A percentile compares a stretch with the other conserved stretches of the same genome.
Conservation (phyloP, 163 green algal species). For the Scenedesmus sp. region DNA sequence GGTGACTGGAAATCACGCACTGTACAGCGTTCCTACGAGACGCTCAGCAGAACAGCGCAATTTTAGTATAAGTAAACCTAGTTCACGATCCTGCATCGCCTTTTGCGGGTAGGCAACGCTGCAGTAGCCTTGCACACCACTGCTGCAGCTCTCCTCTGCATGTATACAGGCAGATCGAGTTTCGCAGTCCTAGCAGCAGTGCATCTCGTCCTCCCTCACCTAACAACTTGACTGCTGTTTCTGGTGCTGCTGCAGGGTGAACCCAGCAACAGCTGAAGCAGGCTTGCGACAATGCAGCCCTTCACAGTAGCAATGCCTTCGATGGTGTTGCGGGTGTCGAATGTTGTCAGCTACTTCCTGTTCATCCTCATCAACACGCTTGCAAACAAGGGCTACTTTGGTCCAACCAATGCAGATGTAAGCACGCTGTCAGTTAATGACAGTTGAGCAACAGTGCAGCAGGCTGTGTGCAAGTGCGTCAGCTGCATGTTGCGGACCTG, state of each 20-base stretch:
- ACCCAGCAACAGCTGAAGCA: neutral
- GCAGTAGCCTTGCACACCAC: neutral
- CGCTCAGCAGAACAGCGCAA: neutral
- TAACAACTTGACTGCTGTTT: neutral
- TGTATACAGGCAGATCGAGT: neutral
- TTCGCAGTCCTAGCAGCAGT: neutral
- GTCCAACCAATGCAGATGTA: conserved; percentile 65
- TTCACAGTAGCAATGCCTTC: conserved; percentile 37
- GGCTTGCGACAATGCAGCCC: neutral
- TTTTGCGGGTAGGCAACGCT: neutral
- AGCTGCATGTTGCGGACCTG: neutral
- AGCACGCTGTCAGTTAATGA: neutral
- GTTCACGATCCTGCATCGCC: neutral
- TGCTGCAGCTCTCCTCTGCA: neutral
- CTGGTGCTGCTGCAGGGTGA: neutral
- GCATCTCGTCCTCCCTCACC: neutral
- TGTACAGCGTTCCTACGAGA: neutral
- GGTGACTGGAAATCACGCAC: neutral
- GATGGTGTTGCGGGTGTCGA: conserved; percentile 51
- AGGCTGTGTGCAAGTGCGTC: neutral
- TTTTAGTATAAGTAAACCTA: neutral
- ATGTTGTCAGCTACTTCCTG: conserved; percentile 58
- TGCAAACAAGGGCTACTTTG: conserved; percentile 59
- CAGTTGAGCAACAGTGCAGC: neutral
- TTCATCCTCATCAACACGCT: conserved; percentile 73